Percentiles rank a stretch among this genome's conserved stretches.
Conservation (phyloP, 768 basidiomycete genomes). For the Boletus edulis region DNA sequence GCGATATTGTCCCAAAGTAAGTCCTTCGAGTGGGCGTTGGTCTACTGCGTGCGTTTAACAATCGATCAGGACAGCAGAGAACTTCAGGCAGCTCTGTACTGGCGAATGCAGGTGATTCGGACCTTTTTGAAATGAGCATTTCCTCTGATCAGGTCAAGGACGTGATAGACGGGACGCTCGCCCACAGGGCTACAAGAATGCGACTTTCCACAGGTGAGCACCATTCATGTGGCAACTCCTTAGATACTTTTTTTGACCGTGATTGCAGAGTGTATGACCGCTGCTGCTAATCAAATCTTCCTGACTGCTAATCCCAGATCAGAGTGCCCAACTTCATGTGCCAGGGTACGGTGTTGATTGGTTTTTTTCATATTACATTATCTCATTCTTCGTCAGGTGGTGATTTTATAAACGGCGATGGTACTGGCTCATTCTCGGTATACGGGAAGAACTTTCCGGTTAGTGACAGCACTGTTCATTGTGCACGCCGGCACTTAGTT, state of each 20-base stretch:
- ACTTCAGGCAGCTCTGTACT: conserved; percentile 95
- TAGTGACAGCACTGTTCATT: conserved; percentile 16
- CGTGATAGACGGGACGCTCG: conserved; percentile 51
- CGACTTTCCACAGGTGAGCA: conserved; percentile 86
- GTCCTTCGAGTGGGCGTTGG: conserved; percentile 19
- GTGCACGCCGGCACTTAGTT: background rate
- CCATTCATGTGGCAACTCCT: background rate
- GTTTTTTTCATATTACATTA: background rate
- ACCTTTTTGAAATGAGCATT: background rate
- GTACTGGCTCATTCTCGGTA: conserved; percentile 95
- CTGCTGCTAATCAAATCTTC: conserved; percentile 1
- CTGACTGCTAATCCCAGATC: conserved; percentile 8
- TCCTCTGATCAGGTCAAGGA: conserved; percentile 16
- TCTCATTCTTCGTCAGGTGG: conserved; percentile 54
- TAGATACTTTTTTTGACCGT: conserved; percentile 7
- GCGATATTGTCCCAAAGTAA: conserved; percentile 93
- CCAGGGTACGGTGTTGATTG: conserved; percentile 53
- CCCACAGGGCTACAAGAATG: conserved; percentile 88
- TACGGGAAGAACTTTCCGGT: conserved; percentile 95
- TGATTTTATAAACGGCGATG: conserved; percentile 92
- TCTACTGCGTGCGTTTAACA: conserved; percentile 1
- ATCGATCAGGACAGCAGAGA: conserved; percentile 82
- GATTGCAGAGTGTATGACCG: conserved; percentile 62
- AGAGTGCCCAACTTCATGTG: conserved; percentile 96
- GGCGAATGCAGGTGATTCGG: conserved; percentile 83